Conservation (phyloP, 73 alveolate species). For the Tetrahymena malaccensis region DNA sequence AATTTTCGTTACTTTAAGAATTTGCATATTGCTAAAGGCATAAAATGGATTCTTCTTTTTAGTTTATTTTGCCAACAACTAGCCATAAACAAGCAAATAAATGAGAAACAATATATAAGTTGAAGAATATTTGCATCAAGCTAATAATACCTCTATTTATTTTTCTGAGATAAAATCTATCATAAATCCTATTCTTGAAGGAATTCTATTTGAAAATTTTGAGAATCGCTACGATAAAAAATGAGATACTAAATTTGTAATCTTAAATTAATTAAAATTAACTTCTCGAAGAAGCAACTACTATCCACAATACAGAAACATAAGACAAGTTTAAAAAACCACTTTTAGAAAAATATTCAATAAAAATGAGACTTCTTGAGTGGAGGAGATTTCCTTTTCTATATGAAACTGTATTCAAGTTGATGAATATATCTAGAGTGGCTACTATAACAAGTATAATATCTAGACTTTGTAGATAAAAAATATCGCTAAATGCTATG, state of each 20-base stretch:
- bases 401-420: background rate
- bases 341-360: background rate
- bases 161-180: too few relatives aligned
- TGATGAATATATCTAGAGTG: background rate
- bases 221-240: too few relatives aligned
- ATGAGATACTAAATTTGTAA: too few relatives aligned
- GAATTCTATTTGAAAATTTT: too few relatives aligned
- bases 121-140: too few relatives aligned
- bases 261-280: too few relatives aligned
- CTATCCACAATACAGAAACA: background rate
- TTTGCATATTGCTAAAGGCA: background rate
- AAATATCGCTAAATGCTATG: background rate
- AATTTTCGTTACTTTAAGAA: background rate
- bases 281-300: background rate
- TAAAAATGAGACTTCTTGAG: background rate
- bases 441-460: background rate
- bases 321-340: background rate
- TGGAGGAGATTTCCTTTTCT: background rate
- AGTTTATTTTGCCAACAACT: too few relatives aligned
- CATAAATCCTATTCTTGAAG: too few relatives aligned
- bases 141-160: too few relatives aligned
- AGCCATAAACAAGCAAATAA: too few relatives aligned
- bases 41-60: too few relatives aligned
- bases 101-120: too few relatives aligned
- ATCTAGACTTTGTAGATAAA: background rate